These are phyloP conservation scores for Lasiosphaeriaceae sp. DNA, from an alignment of 495 filamentous ascomycete genomes.

Conservation along the genomic window DNA sequence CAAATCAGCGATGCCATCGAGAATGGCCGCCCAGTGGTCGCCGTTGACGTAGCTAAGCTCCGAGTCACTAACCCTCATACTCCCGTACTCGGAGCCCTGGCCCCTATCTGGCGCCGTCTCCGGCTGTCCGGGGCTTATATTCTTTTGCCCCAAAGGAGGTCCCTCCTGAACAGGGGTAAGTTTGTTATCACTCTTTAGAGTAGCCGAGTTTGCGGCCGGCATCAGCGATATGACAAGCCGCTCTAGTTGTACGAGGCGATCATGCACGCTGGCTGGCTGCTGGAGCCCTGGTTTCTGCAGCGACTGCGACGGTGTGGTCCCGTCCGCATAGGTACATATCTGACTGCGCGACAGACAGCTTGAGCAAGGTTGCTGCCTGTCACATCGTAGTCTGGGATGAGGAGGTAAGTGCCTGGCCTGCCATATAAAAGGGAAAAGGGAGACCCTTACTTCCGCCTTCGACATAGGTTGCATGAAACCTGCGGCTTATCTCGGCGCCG, in stretches of 20 bases:
- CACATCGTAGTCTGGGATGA: slow-evolving; percentile 23
- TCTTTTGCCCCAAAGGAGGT: not conserved
- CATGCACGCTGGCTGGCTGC: not conserved
- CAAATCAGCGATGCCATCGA: slow-evolving; percentile 31
- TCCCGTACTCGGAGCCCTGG: slow-evolving; percentile 31
- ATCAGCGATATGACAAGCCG: slow-evolving; percentile 5
- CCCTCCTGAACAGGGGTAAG: not conserved
- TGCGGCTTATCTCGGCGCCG: slow-evolving; percentile 32
- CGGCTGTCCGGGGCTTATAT: not conserved
- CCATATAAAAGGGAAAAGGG: not conserved
- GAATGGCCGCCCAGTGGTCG: slow-evolving; percentile 42
- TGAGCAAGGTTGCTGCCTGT: slow-evolving; percentile 25
- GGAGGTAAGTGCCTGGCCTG: not conserved
- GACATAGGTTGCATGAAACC: slow-evolving; percentile 33
- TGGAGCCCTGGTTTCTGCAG: not conserved
- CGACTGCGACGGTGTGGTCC: not conserved
- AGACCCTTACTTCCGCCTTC: slow-evolving; percentile 28
- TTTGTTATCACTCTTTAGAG: not conserved
- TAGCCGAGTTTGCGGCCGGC: not conserved
- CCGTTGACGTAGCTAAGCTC: slow-evolving; percentile 36
- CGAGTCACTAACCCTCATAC: slow-evolving; percentile 26
- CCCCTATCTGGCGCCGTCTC: slow-evolving; percentile 13
- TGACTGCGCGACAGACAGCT: slow-evolving; percentile 5
- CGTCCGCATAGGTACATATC: not conserved
- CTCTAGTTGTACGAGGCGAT: slow-evolving; percentile 6